Base-by-base conservation (phyloP, 179 eudicot genomes). In the Kewa caespitosa region DNA sequence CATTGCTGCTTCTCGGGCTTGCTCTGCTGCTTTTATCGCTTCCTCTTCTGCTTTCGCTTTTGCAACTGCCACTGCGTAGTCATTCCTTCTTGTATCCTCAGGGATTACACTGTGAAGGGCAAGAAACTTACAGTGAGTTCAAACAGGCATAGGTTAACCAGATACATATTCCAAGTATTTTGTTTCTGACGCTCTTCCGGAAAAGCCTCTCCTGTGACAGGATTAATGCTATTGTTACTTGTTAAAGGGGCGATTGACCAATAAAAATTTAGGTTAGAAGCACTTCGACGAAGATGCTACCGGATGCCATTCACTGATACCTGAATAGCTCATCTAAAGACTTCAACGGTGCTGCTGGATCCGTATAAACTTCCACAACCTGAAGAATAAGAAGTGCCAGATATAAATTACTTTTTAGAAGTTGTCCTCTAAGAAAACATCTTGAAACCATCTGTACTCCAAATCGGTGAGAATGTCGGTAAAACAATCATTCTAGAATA, bases 61-160 rank as follows among this genome's bases (percentile, higher is more conserved):
- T 28, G 90, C 96, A 3, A 80, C 14, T 69, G 90, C 85, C 74
- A 93, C 98, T 33, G 88, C 84, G 32, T 90, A 96, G 18, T 85
- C 90, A 80, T 91, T 84, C 84, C 99, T 86, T 86, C 99, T 88
- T 57, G 87, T 87, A 61, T 96, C 99, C 92, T 90, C 97, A 13
- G 98, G 97, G 75, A 96, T 93, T 37, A 80, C 89, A 80, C 99
- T 95, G 78, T 22, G 74, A 75, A 46, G 1, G n/a, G 22, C 61
- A 31, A 50, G 2, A 65, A 17, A 30, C 59, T 43, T 39, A n/a
- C n/a, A n/a, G n/a, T n/a, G n/a, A n/a, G n/a, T n/a, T 57, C 57
- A 67, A 61, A 63, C 20, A 64, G 6, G 48, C 39, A 54, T 27
- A 27, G 31, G 36, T 32, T 46, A 46, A 31, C 17, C 18, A 28